Percentiles rank a stretch among this genome's conserved stretches.
These are phyloP conservation scores for Daldinia grandis DNA, from an alignment of 495 filamentous ascomycete species.

Conservation along the genomic window DNA sequence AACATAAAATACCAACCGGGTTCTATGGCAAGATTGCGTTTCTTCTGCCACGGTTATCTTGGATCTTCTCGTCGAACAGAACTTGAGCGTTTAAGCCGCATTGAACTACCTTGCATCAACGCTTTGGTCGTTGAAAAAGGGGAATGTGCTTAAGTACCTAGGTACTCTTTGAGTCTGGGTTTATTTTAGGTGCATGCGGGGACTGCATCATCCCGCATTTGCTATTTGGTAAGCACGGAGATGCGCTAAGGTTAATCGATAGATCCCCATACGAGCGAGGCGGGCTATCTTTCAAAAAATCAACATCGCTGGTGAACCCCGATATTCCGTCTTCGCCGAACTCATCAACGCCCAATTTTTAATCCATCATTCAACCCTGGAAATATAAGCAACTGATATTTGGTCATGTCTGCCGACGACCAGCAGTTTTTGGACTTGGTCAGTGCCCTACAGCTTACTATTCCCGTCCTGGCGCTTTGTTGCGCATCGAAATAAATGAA, in stretches of 20 bases:
- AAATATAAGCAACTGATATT: slow-evolving; percentile 8
- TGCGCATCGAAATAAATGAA: slow-evolving; percentile 10
- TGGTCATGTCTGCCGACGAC: slow-evolving; percentile 67
- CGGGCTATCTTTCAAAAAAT: slow-evolving; percentile 4
- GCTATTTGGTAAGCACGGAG: not conserved
- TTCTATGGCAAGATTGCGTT: too few relatives aligned
- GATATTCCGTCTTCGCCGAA: slow-evolving; percentile 15
- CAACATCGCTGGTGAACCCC: slow-evolving; percentile 14
- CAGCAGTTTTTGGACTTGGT: slow-evolving; percentile 70
- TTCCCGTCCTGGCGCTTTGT: not conserved
- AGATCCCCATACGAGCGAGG: not conserved
- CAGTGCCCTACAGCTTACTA: slow-evolving; percentile 39
- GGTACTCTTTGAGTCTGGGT: not conserved
- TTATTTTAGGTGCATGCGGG: not conserved
- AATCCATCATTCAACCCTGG: not conserved
- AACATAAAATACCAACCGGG: too few relatives aligned
- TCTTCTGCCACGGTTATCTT: too few relatives aligned
- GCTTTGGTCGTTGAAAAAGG: too few relatives aligned
- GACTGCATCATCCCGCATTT: not conserved
- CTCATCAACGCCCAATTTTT: slow-evolving; percentile 15
- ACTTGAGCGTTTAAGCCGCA: too few relatives aligned
- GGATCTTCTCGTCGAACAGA: too few relatives aligned
- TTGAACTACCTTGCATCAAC: too few relatives aligned
- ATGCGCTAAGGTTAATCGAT: not conserved
- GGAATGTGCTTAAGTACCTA: too few relatives aligned